Percentiles rank a stretch among this genome's conserved stretches.
phyloP scores from a whole-genome alignment of 163 green algal genomes.

The Prototheca cutis region DNA sequence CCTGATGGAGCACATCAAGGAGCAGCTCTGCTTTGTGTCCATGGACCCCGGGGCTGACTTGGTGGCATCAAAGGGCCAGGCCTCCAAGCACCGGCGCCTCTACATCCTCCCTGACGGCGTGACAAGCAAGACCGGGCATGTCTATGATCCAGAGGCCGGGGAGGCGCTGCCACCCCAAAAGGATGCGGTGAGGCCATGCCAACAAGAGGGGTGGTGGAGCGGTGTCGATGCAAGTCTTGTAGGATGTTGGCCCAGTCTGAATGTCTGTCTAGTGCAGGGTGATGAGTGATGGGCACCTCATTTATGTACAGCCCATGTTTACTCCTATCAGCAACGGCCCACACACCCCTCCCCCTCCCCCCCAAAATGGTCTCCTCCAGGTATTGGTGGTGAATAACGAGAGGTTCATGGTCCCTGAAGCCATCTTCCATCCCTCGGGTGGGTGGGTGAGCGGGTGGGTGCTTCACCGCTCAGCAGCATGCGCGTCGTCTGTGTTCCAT shows the following conservation, averaged over 20 bases:
- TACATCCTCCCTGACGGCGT: conserved; percentile 95
- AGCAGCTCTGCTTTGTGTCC: conserved; percentile 77
- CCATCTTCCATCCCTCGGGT: conserved; percentile 48
- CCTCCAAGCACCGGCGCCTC: conserved; percentile 45
- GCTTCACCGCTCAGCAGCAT: too few relatives aligned
- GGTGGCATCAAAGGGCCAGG: conserved; percentile 14
- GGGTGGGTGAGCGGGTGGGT: too few relatives aligned
- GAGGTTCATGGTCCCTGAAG: conserved; percentile 89
- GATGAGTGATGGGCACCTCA: too few relatives aligned
- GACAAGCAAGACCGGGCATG: conserved; percentile 60
- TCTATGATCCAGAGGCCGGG: conserved; percentile 28
- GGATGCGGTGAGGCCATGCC: conserved; percentile 2
- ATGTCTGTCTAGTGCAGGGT: too few relatives aligned
- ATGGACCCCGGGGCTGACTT: conserved; percentile 62
- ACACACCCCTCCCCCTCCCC: background rate
- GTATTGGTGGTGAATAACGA: conserved; percentile 87
- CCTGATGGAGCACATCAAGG: conserved; percentile 90
- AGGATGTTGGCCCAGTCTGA: too few relatives aligned
- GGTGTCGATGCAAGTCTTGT: too few relatives aligned
- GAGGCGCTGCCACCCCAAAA: conserved; percentile 4
- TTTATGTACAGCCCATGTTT: too few relatives aligned
- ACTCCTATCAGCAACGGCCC: background rate
- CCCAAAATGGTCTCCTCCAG: too few relatives aligned
- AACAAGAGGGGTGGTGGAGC: too few relatives aligned
- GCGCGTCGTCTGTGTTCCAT: too few relatives aligned